Conservation (phyloP, 2,329 filamentous ascomycete genomes). For the Cladosporium sp. region DNA sequence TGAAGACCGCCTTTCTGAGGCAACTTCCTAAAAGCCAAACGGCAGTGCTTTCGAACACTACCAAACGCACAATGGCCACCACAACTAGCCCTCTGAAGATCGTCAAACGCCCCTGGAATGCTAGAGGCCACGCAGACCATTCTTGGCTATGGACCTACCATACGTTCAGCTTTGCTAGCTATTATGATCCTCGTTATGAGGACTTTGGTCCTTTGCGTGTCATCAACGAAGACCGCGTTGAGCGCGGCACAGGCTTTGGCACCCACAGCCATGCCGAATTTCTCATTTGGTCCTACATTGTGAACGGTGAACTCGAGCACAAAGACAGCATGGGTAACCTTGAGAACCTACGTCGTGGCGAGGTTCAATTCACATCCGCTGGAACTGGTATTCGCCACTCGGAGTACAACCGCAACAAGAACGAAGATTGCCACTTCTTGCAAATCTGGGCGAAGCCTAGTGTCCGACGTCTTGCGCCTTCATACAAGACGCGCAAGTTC, state of each 20-base stretch:
- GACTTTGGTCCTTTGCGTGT: constrained; percentile 75
- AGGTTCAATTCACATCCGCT: constrained; percentile 88
- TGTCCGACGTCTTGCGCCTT: constrained; percentile 65
- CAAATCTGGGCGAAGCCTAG: constrained; percentile 87
- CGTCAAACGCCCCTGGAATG: constrained; percentile 65
- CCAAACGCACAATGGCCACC: constrained; percentile 36
- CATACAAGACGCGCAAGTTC: constrained; percentile 73
- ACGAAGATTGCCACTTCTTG: constrained; percentile 73
- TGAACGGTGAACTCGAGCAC: constrained; percentile 82
- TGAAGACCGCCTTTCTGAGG: constrained; percentile 35
- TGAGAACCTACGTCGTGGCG: constrained; percentile 70
- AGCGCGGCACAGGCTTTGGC: constrained; percentile 70
- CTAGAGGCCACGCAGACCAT: constrained; percentile 73
- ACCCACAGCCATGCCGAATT: constrained; percentile 82
- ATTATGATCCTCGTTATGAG: constrained; percentile 63
- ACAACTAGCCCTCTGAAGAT: constrained; percentile 51
- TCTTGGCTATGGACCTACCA: constrained; percentile 87
- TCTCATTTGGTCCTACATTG: constrained; percentile 84
- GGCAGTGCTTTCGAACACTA: constrained; percentile 12
- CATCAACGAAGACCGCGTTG: constrained; percentile 83
- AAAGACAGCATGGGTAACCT: constrained; percentile 74
- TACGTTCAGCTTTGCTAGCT: constrained; percentile 75
- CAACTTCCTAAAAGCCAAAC: constrained; percentile 28
- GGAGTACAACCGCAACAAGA: constrained; percentile 72
- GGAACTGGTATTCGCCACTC: constrained; percentile 76